These are phyloP conservation scores for Exophiala lecanii-corni DNA, from an alignment of 2,329 filamentous ascomycete genomes.

Conservation along the genomic window DNA sequence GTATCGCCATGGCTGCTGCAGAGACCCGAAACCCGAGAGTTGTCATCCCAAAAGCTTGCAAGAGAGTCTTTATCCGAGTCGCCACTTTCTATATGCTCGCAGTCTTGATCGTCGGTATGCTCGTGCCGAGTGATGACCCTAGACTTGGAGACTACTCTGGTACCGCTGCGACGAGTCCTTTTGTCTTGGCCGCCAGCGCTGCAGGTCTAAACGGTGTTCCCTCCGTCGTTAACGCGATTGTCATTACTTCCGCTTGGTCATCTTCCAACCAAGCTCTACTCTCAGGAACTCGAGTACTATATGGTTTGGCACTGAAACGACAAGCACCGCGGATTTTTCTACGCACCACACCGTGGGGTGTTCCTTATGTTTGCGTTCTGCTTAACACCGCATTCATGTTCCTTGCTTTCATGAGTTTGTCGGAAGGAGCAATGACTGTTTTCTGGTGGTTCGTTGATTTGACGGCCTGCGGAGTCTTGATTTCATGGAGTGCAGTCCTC, in stretches of 20 bases:
- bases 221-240: slow-evolving; percentile 38
- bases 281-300: slow-evolving; percentile 35
- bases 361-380: slow-evolving; percentile 25
- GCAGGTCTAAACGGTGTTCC: slow-evolving; percentile 34
- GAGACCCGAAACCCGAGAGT: slow-evolving; percentile 38
- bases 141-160: slow-evolving; percentile 32
- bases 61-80: slow-evolving; percentile 38
- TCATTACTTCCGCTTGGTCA: slow-evolving; percentile 40
- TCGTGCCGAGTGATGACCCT: slow-evolving; percentile 36
- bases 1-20: slow-evolving; percentile 37
- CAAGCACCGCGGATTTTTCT: slow-evolving; percentile 36
- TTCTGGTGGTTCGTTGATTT: slow-evolving; percentile 63
- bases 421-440: slow-evolving; percentile 52
- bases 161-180: slow-evolving; percentile 45
- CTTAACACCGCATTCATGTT: slow-evolving; percentile 26
- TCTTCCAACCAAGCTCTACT: slow-evolving; percentile 40
- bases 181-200: slow-evolving; percentile 46
- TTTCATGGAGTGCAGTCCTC: slow-evolving; percentile 60
- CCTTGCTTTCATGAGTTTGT: slow-evolving; percentile 27
- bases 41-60: slow-evolving; percentile 39
- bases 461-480: slow-evolving; percentile 58
- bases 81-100: slow-evolving; percentile 37
- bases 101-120: slow-evolving; percentile 34
- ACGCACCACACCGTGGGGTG: slow-evolving; percentile 24
- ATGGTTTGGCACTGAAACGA: slow-evolving; percentile 35